Base-by-base conservation (phyloP, 371 early-diverging fungal genomes). In the Rhizopus delemar region DNA sequence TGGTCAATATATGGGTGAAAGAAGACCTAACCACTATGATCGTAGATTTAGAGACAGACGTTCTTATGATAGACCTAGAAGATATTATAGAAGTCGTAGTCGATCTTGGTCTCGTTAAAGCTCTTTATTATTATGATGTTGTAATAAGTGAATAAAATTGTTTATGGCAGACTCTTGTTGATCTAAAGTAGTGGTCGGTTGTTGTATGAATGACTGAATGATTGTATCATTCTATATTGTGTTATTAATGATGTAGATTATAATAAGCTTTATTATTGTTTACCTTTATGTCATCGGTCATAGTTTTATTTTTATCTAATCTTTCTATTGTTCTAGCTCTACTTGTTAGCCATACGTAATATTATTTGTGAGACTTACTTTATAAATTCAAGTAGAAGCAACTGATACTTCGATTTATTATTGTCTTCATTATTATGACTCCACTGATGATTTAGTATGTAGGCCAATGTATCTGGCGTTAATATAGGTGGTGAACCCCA, bases 1-100 rank as follows among this genome's bases (percentile, higher is more conserved):
- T 41, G 91, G 91, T 53, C 75, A 75, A 60, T 89, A 89, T 68
- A 83, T 81, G 84, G 88, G 88, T 32, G 82, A 83, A 62, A 74
- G 70, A 51, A 63, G 64, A 32, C 31, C 41, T 9, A 36, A 52
- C 36, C 48, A 59, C 15, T 59, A 60, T 55, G 56, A 66, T 22
- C 63, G 69, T 51, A 60, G 66, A 50, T 43, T 62, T 46, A 59
- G 56, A 54, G 32, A 53, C 41, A 51, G 65, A 43, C 58, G 63
- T 38, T 57, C 66, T 50, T 69, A 57, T 50, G 66, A 70, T 39
- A 68, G 74, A 65, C 58, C 68, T 46, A 70, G 74, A 69, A 59
- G 66, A 56, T 67, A 67, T 13, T 69, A 69, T 51, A 62, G 67
- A 69, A 69, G 71, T 58, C 72, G 74, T 51, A 76, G 74, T 58